phyloP scores from a whole-genome alignment of 331 rosid genomes.

The Ulmus americana region DNA sequence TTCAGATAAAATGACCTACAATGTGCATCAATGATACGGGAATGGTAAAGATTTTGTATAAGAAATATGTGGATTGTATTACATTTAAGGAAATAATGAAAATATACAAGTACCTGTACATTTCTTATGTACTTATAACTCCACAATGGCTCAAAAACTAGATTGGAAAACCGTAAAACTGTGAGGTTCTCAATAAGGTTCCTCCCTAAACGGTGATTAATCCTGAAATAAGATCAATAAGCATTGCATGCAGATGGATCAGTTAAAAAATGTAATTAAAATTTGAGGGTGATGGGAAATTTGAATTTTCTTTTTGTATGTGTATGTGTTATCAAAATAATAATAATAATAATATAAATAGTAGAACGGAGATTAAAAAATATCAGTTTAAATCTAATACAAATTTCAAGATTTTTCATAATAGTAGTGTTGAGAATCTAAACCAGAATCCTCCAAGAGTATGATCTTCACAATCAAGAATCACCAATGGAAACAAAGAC shows the following conservation, averaged over 20 bases:
- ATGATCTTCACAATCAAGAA: too few species aligned
- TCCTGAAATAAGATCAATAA: slow-evolving; percentile 49
- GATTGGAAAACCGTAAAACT: slow-evolving; percentile 86
- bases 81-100: neutral
- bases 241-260: slow-evolving; percentile 16
- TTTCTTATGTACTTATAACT: slow-evolving; percentile 65
- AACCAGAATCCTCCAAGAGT: too few species aligned
- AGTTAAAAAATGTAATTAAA: neutral
- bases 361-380: too few species aligned
- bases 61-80: slow-evolving; percentile 6
- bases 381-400: too few species aligned
- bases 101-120: slow-evolving; percentile 51
- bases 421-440: too few species aligned
- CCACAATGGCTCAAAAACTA: slow-evolving; percentile 91
- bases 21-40: slow-evolving; percentile 12
- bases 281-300: neutral
- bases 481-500: too few species aligned
- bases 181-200: slow-evolving; percentile 89
- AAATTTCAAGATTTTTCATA: too few species aligned
- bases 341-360: too few species aligned
- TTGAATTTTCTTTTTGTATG: neutral
- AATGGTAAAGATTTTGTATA: neutral
- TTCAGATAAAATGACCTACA: slow-evolving; percentile 73
- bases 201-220: slow-evolving; percentile 92
- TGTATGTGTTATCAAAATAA: slow-evolving; percentile 2